These are phyloP conservation scores for Plasmodium cynomolgi DNA, from an alignment of 169 alveolate genomes.

Conservation along the genomic window DNA sequence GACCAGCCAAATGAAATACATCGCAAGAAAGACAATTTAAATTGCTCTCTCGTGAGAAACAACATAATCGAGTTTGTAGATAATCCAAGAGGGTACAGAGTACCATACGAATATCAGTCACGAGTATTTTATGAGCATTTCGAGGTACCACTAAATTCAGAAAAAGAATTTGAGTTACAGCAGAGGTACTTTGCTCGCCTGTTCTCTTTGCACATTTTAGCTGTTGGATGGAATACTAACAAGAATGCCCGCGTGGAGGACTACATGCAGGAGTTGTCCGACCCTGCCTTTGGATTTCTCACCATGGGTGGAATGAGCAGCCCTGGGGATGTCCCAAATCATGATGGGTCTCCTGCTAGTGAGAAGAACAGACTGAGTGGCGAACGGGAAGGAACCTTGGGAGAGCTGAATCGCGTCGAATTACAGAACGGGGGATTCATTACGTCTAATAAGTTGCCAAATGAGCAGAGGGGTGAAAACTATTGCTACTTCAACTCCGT, in stretches of 20 bases:
- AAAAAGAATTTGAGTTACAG: conserved; percentile 23
- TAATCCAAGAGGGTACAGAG: conserved; percentile 70
- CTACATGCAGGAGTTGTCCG: conserved; percentile 17
- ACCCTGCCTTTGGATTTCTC: conserved; percentile 7
- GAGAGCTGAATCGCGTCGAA: neutral
- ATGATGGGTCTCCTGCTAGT: neutral
- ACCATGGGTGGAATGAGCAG: neutral
- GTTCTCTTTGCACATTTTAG: conserved; percentile 64
- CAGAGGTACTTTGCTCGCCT: conserved; percentile 50
- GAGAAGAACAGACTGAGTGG: neutral
- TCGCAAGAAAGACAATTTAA: neutral
- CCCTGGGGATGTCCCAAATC: neutral
- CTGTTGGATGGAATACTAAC: conserved; percentile 71
- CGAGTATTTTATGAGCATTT: conserved; percentile 60
- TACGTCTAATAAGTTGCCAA: neutral
- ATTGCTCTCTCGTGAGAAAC: neutral
- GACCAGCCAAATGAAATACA: neutral
- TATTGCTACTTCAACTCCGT: neutral
- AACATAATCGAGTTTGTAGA: conserved; percentile 45
- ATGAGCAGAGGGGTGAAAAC: neutral
- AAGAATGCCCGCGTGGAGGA: conserved; percentile 25
- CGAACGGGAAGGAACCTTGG: neutral
- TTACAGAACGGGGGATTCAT: neutral
- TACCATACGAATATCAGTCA: conserved; percentile 37
- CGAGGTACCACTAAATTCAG: conserved; percentile 56